Base-by-base conservation (phyloP, 345 rosid genomes). In the Populus tremula region DNA sequence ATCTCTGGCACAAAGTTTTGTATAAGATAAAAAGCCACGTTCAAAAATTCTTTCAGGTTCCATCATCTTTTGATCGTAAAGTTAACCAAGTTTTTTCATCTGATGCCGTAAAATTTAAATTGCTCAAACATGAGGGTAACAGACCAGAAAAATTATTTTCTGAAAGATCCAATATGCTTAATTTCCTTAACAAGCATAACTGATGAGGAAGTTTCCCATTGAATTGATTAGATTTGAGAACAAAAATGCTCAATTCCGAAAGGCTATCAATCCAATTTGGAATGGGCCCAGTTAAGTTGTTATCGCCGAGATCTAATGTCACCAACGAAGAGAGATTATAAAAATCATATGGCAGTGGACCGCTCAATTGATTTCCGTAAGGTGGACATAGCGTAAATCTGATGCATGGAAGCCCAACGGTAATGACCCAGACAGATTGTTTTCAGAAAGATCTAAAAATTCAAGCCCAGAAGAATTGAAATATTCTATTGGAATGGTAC, bases 281-380 rank as follows among this genome's bases (percentile, higher is more conserved):
- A 63, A 63, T 63, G 16, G 17, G 2, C 4, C 67, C 67, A 4
- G 16, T 21, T 3, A 63, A 63, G 0, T 63, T 63, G 17, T 63
- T 63, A 10, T 63, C 17, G 6, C 67, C 17, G 1, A 63, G 12
- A 23, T 63, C 36, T 23, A 63, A 63, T 23, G 36, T 63, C 16
- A 63, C 33, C 31, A 63, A 31, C 0, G 17, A 3, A n/a, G 31
- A 23, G 36, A 12, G 14, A 63, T 33, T 36, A 9, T 0, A 10
- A 25, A 67, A 53, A 12, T 17, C 33, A 35, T 50, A 11, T 36
- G n/a, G 7, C 8, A 75, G 29, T 18, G 69, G 35, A 45, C 70
- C 77, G 21, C 49, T 47, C 6, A 79, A 8, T 13, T 16, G 18
- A 69, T 79, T 79, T 4, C n/a, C 12, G 0, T 70, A 79, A 79